Evolutionary conservation across 2,329 filamentous ascomycete genomes (phyloP).

Genomic region (Aplosporella prunicola): DNA sequence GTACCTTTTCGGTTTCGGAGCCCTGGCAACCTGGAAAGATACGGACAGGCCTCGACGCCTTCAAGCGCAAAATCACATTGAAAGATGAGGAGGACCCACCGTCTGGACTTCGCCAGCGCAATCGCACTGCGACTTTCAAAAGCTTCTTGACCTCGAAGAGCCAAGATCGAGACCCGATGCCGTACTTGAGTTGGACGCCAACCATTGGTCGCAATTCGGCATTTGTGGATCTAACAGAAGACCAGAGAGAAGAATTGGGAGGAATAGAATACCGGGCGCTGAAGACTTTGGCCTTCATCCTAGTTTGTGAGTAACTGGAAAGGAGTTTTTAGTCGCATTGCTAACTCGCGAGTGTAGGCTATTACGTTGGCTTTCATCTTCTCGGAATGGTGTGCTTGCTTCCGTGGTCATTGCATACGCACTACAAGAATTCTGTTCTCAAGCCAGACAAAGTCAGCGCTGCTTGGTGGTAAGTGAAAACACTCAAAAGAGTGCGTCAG

Average conservation of each 20-base stretch:
- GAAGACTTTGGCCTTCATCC: constrained; percentile 71
- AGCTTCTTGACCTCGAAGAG: constrained; percentile 49
- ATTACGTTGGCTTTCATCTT: constrained; percentile 76
- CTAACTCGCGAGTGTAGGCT: constrained; percentile 41
- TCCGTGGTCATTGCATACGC: constrained; percentile 67
- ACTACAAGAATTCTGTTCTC: constrained; percentile 56
- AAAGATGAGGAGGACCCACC: constrained; percentile 30
- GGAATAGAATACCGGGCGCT: constrained; percentile 93
- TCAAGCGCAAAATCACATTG: constrained; percentile 3
- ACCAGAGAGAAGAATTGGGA: constrained; percentile 87
- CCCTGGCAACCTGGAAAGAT: neutral
- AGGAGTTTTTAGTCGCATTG: constrained; percentile 1
- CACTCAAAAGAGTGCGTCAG: neutral
- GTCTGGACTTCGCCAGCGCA: constrained; percentile 27
- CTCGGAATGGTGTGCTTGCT: constrained; percentile 64
- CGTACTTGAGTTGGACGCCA: constrained; percentile 89
- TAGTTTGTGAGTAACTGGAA: too few species aligned
- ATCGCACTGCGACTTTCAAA: constrained; percentile 45
- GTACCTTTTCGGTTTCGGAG: constrained; percentile 49
- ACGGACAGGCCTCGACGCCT: neutral
- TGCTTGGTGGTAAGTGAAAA: constrained; percentile 60
- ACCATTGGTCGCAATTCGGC: constrained; percentile 89
- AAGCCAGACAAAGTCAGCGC: constrained; percentile 50
- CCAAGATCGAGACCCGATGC: constrained; percentile 47
- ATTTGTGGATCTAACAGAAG: constrained; percentile 78